A percentile compares a stretch with the other conserved stretches of the same genome.
These are phyloP conservation scores for Thecaphora frezii DNA, from an alignment of 1,284 basidiomycete genomes.

Conservation along the genomic window DNA sequence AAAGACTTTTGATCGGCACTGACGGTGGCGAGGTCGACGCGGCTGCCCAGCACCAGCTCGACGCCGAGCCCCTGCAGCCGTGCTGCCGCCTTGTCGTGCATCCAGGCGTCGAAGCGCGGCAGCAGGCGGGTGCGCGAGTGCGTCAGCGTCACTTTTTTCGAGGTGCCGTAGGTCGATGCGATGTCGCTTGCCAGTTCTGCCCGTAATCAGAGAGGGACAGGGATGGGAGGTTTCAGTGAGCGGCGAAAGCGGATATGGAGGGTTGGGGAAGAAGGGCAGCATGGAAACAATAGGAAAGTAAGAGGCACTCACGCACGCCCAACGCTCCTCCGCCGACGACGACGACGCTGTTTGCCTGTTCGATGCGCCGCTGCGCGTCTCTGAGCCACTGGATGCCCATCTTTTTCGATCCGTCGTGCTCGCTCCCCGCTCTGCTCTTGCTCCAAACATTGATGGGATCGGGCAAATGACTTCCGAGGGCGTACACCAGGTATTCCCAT, in stretches of 20 bases:
- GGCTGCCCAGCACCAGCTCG: conserved; percentile 53
- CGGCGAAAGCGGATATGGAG: too few species aligned
- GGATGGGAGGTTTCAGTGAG: too few species aligned
- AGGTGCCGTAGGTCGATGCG: conserved; percentile 32
- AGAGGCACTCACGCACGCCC: too few species aligned
- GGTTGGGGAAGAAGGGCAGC: too few species aligned
- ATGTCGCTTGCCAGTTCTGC: conserved; percentile 56
- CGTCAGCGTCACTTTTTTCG: conserved; percentile 53
- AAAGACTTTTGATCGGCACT: conserved; percentile 20
- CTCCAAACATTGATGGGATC: too few species aligned
- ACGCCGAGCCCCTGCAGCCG: conserved; percentile 51
- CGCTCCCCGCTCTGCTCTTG: too few species aligned
- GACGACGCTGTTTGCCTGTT: conserved; percentile 45
- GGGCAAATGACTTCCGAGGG: conserved; percentile 55
- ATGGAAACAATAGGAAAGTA: too few species aligned
- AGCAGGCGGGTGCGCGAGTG: conserved; percentile 54
- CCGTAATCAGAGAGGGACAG: too few species aligned
- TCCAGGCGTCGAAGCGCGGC: conserved; percentile 53
- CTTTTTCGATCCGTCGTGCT: conserved; percentile 47
- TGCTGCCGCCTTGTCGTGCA: conserved; percentile 49
- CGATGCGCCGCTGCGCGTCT: conserved; percentile 42
- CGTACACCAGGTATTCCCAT: conserved; percentile 58
- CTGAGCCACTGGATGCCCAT: conserved; percentile 52
- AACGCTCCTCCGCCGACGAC: conserved; percentile 57
- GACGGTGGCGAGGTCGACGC: conserved; percentile 38